Base-by-base conservation (phyloP, 2,329 filamentous ascomycete genomes). In the Trichoderma brevicompactum region DNA sequence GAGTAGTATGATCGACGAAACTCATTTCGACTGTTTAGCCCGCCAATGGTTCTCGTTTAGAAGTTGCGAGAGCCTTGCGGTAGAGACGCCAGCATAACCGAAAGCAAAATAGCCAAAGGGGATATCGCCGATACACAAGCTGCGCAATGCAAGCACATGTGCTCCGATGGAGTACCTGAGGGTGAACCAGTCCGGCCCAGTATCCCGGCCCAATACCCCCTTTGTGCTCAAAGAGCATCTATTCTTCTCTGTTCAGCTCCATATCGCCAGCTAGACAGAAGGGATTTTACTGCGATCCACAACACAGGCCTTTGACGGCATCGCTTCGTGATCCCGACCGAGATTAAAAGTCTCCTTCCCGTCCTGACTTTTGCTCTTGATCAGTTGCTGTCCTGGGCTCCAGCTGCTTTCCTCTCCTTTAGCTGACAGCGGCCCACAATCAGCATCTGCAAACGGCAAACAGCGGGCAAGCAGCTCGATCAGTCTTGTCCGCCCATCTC, bases 151-250 rank as follows among this genome's bases (percentile, higher is more conserved):
- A 41, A 40, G 13, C 17, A 19, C 32, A 7, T 12, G 17, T 23
- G 28, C 15, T 10, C 12, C 3, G 41, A 50, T 15, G 15, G 36
- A 40, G 13, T 34, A 13, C 40, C 15, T 15, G 48, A 62, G 38
- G 48, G 28, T 52, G 32, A 63, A 54, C 48, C 32, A 46, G 23
- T 53, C 3, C n/a, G 48, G 40, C 59, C 49, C 59, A 43, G 32
- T 9, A 54, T 19, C n/a, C 49, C 36, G 59, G 59, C 49, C 49
- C 59, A 54, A 53, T 36, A 36, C 9, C 28, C 12, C 59, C n/a
- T 28, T 44, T 38, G 28, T 44, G 17, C 40, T 54, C 40, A 17
- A 36, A 40, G 1, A 6, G 23, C 3, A 46, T 38, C n/a, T 41
- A 19, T 10, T n/a, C 40, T 44, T 38, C 23, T 7, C 1, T 34